Base-by-base conservation (phyloP, 116 monocot species). In the Phalaenopsis hybrid region DNA sequence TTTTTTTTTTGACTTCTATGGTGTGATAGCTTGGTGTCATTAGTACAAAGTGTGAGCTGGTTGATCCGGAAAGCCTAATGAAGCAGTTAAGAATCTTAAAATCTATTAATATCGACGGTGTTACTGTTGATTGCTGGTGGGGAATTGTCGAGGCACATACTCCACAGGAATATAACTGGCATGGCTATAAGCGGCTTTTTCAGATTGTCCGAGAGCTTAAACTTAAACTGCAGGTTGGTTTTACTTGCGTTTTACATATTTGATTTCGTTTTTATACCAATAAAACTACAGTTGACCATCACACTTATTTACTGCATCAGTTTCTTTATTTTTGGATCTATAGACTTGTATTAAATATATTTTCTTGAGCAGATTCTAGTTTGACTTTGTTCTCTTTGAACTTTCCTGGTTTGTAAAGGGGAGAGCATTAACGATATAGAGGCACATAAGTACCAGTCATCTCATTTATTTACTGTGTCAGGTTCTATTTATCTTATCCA, bases 91-190 rank as follows among this genome's bases (percentile, higher is more conserved):
- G 86, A 67, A 63, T 79, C 50, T 84, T 97, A 45, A 92, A 97
- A 74, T 89, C 92, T 4, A 81, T 84, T 21, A 87, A 90, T 73
- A 91, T 94, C 11, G 94, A 94, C 81, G 94, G 94, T 51, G 86
- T 92, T 25, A 92, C 88, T 88, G 88, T 94, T 75, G 85, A 94
- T 77, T 94, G 94, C 75, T 94, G 96, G 96, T 96, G 96, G 96
- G 96, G 96, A 11, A 96, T 92, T 31, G 96, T 96, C 37, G 96
- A 96, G 69, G 90, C 90, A 1, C 83, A 89, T 78, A 57, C 82
- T 15, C 94, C 96, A 7, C 88, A 84, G 52, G 86, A 92, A 59
- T 96, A 96, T 82, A 94, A 92, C 78, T 96, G 96, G 96, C 78
- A 82, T 57, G 94, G 96, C 68, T 96, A 96, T 83, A 90, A 86